These are phyloP conservation scores for Termitomyces eurrhizus DNA, from an alignment of 768 basidiomycete genomes.

Conservation along the genomic window DNA sequence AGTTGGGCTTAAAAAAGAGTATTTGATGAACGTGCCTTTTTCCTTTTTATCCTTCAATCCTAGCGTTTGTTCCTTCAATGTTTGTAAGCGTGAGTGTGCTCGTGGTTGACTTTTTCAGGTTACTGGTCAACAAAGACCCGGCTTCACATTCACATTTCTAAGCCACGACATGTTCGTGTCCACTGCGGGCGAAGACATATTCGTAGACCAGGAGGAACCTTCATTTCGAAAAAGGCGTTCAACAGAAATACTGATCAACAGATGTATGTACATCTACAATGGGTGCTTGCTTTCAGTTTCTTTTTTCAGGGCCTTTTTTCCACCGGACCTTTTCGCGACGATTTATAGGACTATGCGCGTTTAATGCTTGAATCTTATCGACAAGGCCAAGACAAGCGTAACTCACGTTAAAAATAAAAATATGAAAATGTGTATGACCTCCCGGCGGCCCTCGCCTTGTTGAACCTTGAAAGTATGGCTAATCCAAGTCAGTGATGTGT, in stretches of 20 bases:
- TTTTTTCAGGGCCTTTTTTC: neutral
- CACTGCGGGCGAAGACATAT: conserved; percentile 22
- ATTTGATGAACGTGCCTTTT: neutral
- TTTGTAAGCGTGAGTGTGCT: conserved; percentile 6
- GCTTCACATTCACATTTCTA: conserved; percentile 26
- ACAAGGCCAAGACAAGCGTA: conserved; percentile 23
- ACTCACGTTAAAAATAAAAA: too few relatives aligned
- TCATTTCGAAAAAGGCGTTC: conserved; percentile 24
- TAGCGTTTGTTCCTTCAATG: conserved; percentile 2
- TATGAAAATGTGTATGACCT: conserved; percentile 29
- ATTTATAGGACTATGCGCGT: conserved; percentile 30
- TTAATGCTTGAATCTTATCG: conserved; percentile 33
- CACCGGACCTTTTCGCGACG: conserved; percentile 7
- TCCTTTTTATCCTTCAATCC: neutral
- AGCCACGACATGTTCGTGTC: conserved; percentile 27
- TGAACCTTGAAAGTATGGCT: conserved; percentile 24
- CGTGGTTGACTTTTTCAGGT: conserved; percentile 9
- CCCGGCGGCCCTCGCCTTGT: conserved; percentile 30
- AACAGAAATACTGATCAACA: conserved; percentile 29
- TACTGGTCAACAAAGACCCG: neutral
- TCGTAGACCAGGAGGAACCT: conserved; percentile 24
- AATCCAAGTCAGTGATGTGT: conserved; percentile 27
- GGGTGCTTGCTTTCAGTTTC: conserved; percentile 21
- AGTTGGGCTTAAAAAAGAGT: neutral
- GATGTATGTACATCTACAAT: conserved; percentile 33